Percentiles rank a stretch among this genome's conserved stretches.
phyloP scores from a whole-genome alignment of 257 asterid species.

The Fraxinus excelsior region DNA sequence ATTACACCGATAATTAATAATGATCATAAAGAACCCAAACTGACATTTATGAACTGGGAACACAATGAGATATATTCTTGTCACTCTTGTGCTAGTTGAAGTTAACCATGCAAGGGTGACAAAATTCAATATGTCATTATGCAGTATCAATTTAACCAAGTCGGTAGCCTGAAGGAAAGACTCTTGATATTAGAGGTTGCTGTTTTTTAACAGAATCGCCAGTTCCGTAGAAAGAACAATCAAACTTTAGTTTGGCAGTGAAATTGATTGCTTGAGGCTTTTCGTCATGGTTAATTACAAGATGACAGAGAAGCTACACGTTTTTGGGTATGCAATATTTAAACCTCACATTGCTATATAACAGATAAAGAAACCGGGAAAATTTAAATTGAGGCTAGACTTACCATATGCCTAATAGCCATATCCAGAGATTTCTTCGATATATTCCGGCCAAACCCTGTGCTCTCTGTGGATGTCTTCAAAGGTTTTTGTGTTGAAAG shows the following conservation, averaged over 20 bases:
- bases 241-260: not conserved
- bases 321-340: not conserved
- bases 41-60: not conserved
- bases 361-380: not conserved
- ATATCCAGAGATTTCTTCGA: constrained; percentile 93
- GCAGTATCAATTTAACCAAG: not conserved
- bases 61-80: not conserved
- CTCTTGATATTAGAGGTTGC: not conserved
- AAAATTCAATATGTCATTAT: not conserved
- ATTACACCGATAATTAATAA: not conserved
- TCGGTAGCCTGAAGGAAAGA: not conserved
- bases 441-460: constrained; percentile 87
- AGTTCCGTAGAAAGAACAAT: not conserved
- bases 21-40: not conserved
- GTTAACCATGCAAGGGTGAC: not conserved
- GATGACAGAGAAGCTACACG: not conserved
- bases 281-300: not conserved
- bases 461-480: constrained; percentile 69
- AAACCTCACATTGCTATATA: not conserved
- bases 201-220: not conserved
- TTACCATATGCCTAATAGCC: constrained; percentile 96
- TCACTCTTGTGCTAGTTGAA: not conserved
- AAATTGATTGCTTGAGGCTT: not conserved
- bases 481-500: constrained; percentile 64
- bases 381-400: constrained; percentile 21